Evolutionary conservation across 345 rosid species (phyloP).

Genomic region (Arabis hirsuta): DNA sequence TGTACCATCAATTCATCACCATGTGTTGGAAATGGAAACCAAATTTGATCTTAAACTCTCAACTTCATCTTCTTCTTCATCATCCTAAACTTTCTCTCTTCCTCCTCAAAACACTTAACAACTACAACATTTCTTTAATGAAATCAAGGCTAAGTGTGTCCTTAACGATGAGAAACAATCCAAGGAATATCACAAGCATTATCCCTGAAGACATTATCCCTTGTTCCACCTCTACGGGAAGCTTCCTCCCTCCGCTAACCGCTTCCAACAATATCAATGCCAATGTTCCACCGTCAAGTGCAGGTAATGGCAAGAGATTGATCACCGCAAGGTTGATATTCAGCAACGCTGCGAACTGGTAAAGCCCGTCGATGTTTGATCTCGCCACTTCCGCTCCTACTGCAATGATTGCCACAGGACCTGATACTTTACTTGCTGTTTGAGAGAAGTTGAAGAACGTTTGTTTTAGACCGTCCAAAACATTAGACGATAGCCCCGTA

Average conservation of each 20-base stretch:
- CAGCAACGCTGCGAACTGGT: conserved; percentile 86
- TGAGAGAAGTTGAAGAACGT: conserved; percentile 85
- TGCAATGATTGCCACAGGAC: conserved; percentile 94
- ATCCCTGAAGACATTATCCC: conserved; percentile 90
- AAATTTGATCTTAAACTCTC: conserved; percentile 26
- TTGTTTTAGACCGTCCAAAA: conserved; percentile 80
- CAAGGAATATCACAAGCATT: conserved; percentile 74
- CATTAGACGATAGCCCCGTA: conserved; percentile 71
- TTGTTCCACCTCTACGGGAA: conserved; percentile 88
- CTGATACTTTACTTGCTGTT: conserved; percentile 84
- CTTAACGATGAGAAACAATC: conserved; percentile 82
- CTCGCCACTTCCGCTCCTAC: conserved; percentile 99
- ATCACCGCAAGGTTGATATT: conserved; percentile 90
- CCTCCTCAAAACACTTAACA: conserved; percentile 17
- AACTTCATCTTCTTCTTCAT: conserved; percentile 36
- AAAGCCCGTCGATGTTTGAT: conserved; percentile 84
- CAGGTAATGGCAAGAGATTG: conserved; percentile 91
- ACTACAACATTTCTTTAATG: conserved; percentile 76
- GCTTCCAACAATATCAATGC: conserved; percentile 90
- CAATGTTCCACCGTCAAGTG: conserved; percentile 89
- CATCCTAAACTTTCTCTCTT: conserved; percentile 20
- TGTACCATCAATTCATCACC: conserved; percentile 24
- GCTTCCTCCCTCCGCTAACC: conserved; percentile 88
- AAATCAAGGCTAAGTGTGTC: conserved; percentile 91
- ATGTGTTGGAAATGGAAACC: background rate